Percentiles rank a stretch among this genome's conserved stretches.
Evolutionary conservation across 73 alveolate genomes (phyloP).

Genomic region (Tetrahymena thermophila): DNA sequence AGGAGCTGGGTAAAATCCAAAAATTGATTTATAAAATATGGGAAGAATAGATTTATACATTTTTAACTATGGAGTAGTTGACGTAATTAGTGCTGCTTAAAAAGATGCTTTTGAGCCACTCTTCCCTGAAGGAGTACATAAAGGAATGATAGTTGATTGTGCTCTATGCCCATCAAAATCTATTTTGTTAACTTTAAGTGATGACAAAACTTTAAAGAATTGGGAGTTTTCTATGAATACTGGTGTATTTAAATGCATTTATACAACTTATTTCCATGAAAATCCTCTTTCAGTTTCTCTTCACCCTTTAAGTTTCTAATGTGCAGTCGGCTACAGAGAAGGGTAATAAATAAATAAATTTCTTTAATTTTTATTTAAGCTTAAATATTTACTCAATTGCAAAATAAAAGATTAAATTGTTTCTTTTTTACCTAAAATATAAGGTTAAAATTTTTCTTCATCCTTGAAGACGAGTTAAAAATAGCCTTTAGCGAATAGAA

Average conservation of each 20-base stretch:
- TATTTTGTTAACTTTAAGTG: neutral
- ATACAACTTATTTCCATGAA: slow-evolving; percentile 23
- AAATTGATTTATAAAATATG: neutral
- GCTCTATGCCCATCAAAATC: slow-evolving; percentile 34
- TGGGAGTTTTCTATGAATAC: slow-evolving; percentile 26
- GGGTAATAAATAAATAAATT: neutral
- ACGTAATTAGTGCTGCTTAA: slow-evolving; percentile 16
- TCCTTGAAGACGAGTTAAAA: neutral
- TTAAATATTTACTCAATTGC: neutral
- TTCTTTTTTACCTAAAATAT: neutral
- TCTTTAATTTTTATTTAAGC: neutral
- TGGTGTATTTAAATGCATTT: slow-evolving; percentile 33
- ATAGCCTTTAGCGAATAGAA: neutral
- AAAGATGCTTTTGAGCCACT: slow-evolving; percentile 40
- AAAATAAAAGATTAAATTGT: no score
- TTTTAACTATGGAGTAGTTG: slow-evolving; percentile 35
- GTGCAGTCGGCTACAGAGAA: slow-evolving; percentile 44
- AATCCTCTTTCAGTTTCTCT: slow-evolving; percentile 33
- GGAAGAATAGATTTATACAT: slow-evolving; percentile 12
- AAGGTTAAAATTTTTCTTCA: neutral
- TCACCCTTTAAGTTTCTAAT: slow-evolving; percentile 28
- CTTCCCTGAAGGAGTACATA: slow-evolving; percentile 36
- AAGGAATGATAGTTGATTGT: neutral
- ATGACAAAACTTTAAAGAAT: slow-evolving; percentile 26
- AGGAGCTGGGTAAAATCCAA: neutral